These are phyloP conservation scores for Penicillium odoratum DNA, from an alignment of 495 filamentous ascomycete genomes.

Conservation along the genomic window DNA sequence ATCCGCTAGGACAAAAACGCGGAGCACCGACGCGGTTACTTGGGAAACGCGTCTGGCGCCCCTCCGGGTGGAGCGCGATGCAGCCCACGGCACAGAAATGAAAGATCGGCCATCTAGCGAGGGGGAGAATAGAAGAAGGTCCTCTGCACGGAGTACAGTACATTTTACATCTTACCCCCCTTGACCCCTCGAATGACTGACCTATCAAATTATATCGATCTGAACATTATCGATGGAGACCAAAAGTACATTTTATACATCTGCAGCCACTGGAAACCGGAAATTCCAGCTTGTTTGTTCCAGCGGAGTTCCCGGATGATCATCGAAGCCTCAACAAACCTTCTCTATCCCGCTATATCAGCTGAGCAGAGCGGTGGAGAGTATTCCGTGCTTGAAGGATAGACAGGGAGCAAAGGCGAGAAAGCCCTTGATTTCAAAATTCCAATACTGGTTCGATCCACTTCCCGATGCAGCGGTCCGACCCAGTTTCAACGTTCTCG, in stretches of 20 bases:
- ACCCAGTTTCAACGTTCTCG: constrained; percentile 33
- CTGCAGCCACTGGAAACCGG: constrained; percentile 1
- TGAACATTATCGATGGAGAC: background rate
- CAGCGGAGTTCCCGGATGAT: constrained; percentile 21
- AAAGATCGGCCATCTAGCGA: constrained; percentile 4
- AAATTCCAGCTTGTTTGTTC: background rate
- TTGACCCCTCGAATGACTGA: constrained; percentile 4
- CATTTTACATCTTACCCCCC: background rate
- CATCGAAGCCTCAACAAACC: constrained; percentile 21
- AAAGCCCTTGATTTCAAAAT: constrained; percentile 7
- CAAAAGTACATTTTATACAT: background rate
- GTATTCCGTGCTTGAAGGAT: constrained; percentile 2
- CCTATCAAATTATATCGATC: constrained; percentile 1
- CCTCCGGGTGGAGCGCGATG: constrained; percentile 15
- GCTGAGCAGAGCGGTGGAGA: constrained; percentile 21
- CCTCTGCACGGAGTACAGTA: background rate
- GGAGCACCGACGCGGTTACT: constrained; percentile 33
- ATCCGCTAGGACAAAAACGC: constrained; percentile 25
- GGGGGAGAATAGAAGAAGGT: background rate
- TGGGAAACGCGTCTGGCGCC: constrained; percentile 32
- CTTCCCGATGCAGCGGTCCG: constrained; percentile 38
- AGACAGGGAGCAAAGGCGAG: background rate
- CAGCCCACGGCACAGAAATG: constrained; percentile 11
- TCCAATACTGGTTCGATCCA: constrained; percentile 23
- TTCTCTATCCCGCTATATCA: constrained; percentile 11